Evolutionary conservation across 148 eudicot genomes (phyloP).

Genomic region (Fagopyrum homotropicum): DNA sequence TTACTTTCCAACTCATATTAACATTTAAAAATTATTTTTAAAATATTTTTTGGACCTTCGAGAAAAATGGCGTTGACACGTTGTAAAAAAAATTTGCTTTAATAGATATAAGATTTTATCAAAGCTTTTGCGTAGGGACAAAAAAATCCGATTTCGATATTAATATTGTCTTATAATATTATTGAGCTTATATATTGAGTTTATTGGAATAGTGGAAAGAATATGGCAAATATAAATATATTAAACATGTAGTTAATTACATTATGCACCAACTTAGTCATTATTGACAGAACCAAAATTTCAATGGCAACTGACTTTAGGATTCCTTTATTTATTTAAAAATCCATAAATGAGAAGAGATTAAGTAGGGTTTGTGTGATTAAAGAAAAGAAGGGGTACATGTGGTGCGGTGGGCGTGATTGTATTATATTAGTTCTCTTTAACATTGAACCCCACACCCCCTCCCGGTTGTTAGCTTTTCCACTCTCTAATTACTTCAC

Average conservation of each 20-base stretch:
- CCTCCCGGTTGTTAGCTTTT: background rate
- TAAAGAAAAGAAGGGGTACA: slow-evolving; percentile 1
- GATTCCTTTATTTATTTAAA: background rate
- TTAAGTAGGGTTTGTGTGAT: slow-evolving; percentile 4
- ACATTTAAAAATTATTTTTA: too few species aligned
- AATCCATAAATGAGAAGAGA: background rate
- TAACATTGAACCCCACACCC: background rate
- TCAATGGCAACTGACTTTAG: background rate
- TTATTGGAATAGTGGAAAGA: background rate
- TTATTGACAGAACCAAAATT: background rate
- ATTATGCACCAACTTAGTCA: background rate
- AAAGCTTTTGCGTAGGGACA: too few species aligned
- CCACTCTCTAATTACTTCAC: background rate
- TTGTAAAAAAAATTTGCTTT: too few species aligned
- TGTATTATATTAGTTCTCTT: slow-evolving; percentile 7
- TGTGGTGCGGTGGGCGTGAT: slow-evolving; percentile 11
- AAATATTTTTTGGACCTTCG: too few species aligned
- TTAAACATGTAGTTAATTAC: background rate
- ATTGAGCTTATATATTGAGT: background rate
- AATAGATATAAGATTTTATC: too few species aligned
- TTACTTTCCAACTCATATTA: too few species aligned
- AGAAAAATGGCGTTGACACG: too few species aligned
- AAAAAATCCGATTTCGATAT: too few species aligned
- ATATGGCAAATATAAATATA: background rate
- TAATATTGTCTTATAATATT: too few species aligned